Conservation (phyloP, 306 rosid genomes). For the Cucumis hystrix region DNA sequence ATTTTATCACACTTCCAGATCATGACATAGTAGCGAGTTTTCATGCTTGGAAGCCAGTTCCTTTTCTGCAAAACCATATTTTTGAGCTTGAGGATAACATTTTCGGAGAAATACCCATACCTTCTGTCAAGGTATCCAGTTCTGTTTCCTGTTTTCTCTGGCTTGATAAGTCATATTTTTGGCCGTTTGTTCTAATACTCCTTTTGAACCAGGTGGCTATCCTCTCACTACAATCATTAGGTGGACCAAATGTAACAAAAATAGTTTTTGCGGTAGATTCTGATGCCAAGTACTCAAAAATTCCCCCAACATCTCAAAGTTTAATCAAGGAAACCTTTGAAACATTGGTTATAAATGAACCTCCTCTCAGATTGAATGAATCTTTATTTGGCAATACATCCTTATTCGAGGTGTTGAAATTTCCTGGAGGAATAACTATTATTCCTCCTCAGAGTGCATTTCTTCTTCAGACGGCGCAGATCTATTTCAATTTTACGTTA, state of each 20-base stretch:
- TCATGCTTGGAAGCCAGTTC: constrained; percentile 31
- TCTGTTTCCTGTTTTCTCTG: not conserved
- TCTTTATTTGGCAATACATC: constrained; percentile 48
- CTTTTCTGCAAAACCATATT: constrained; percentile 44
- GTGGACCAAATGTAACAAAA: constrained; percentile 36
- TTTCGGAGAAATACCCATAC: constrained; percentile 38
- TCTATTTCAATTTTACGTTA: constrained; percentile 53
- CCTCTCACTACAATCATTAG: constrained; percentile 38
- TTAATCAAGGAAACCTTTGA: constrained; percentile 37
- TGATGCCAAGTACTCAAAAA: constrained; percentile 25
- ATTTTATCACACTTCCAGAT: constrained; percentile 26
- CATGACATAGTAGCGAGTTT: constrained; percentile 75
- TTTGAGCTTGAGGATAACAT: constrained; percentile 49
- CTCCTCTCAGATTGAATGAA: constrained; percentile 34
- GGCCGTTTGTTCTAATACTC: not conserved
- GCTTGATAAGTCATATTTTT: not conserved
- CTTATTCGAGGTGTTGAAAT: constrained; percentile 65
- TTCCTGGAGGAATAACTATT: constrained; percentile 74
- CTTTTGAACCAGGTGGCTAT: constrained; percentile 40
- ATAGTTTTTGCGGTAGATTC: constrained; percentile 55
- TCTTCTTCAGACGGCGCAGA: constrained; percentile 54
- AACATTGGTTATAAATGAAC: constrained; percentile 26
- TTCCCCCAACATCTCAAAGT: constrained; percentile 39
- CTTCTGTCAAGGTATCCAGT: constrained; percentile 39
- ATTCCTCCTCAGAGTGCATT: constrained; percentile 54